A percentile compares a stretch with the other conserved stretches of the same genome.
Evolutionary conservation across 768 basidiomycete genomes (phyloP).

Genomic region (Suillus luteus): DNA sequence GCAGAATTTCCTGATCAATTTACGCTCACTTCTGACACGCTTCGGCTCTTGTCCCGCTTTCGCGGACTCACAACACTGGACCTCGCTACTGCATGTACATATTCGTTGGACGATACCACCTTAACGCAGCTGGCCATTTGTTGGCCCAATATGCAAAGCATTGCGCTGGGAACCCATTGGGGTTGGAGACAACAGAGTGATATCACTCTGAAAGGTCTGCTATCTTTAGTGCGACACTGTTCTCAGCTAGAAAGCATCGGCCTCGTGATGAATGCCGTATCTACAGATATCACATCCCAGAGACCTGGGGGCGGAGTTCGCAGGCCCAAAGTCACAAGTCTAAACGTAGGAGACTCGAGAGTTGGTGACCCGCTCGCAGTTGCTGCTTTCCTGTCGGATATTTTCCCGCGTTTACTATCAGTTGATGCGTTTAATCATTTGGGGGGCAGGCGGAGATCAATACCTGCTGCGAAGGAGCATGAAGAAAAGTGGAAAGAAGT

Average conservation of each 20-base stretch:
- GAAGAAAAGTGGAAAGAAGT: constrained; percentile 9
- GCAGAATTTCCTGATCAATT: constrained; percentile 5
- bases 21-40: constrained; percentile 1
- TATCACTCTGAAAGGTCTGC: constrained; percentile 10
- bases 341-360: constrained; percentile 10
- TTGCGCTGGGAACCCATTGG: constrained; percentile 9
- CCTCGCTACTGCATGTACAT: constrained; percentile 5
- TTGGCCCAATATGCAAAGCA: constrained; percentile 11
- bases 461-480: constrained; percentile 7
- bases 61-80: constrained; percentile 8
- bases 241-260: constrained; percentile 6
- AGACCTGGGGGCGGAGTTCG: constrained; percentile 6
- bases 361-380: constrained; percentile 4
- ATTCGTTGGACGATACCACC: constrained; percentile 11
- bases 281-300: constrained; percentile 10
- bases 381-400: constrained; percentile 7
- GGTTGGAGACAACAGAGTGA: constrained; percentile 11
- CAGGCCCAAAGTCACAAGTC: constrained; percentile 2
- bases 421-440: constrained; percentile 5
- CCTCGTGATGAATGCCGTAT: constrained; percentile 9
- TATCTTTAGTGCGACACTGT: constrained; percentile 12
- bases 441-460: constrained; percentile 3
- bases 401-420: constrained; percentile 4
- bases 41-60: constrained; percentile 10
- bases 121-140: constrained; percentile 11